Evolutionary conservation across 257 asterid species (phyloP), one percentile per base, ranked within the genome.

Genomic region (Scutellaria barbata): DNA sequence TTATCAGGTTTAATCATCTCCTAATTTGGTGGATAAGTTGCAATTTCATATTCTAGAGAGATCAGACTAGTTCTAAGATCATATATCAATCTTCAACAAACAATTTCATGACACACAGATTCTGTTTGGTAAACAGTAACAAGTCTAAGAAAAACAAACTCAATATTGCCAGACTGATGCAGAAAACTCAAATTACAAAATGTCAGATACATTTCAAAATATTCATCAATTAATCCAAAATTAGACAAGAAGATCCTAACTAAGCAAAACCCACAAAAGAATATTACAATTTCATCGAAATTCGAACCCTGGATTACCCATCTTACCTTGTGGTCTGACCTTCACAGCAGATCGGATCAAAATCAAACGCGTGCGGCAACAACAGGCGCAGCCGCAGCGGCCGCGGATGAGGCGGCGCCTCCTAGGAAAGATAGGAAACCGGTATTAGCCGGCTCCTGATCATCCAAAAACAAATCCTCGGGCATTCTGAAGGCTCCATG

Each of bases 401-500:
- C 94, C 0, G 98, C 90, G 10, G 90, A 76, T 42, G 96, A 77
- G 43, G 96, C 96, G 30, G 95, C 89, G 48, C 89, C 89, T 47
- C 96, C 92, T 3, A 89, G 86, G 85, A 92, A 89, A 43, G 96
- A 89, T 0, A 90, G 83, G 67, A 90, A 80, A 0, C 98, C 96
- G 11, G 83, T 68, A 40, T 82, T 85, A 1, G 66, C 86, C 37
- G 82, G 89, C 83, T 90, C 96, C 71, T 90, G 95, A 33, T 92
- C 96, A 68, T 92, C 96, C 80, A 90, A 50, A 69, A 90, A 90
- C 84, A 88, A 76, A 79, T 92, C 98, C 83, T 92, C 96, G 1
- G 96, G 96, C 80, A 83, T 74, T 30, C 96, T 74, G 67, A 92
- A 88, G 12, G 98, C 95, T 6, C 98, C 96, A 64, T 92, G 95